Evolutionary conservation across 306 rosid species (phyloP).

Genomic region (Oemleria cerasiformis): DNA sequence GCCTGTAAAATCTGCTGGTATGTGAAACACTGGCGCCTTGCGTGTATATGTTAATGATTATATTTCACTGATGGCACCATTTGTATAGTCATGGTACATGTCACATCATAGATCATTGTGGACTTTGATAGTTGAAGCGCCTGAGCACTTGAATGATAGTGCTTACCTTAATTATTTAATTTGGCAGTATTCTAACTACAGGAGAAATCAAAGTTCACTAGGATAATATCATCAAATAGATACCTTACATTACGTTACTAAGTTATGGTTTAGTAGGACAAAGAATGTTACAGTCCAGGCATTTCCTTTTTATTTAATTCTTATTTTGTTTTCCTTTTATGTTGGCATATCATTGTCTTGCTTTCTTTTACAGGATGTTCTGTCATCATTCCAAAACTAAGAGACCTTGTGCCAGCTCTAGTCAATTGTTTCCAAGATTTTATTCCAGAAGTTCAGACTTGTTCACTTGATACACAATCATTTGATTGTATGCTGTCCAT

Average conservation of each 20-base stretch:
- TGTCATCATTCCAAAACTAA: constrained; percentile 45
- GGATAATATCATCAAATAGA: not conserved
- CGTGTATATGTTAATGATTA: not conserved
- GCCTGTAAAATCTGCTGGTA: constrained; percentile 55
- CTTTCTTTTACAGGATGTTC: constrained; percentile 50
- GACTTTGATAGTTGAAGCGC: not conserved
- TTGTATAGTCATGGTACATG: not conserved
- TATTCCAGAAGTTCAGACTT: constrained; percentile 39
- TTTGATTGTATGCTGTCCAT: constrained; percentile 65
- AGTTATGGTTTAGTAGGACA: not conserved
- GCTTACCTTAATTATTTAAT: not conserved
- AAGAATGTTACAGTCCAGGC: not conserved
- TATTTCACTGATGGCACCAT: not conserved
- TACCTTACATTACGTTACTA: not conserved
- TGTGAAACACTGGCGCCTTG: constrained; percentile 26
- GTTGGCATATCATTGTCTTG: not conserved
- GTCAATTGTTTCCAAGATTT: constrained; percentile 72
- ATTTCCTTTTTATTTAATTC: not conserved
- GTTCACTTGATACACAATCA: constrained; percentile 44
- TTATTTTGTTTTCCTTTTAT: not conserved
- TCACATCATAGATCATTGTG: not conserved
- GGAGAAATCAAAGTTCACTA: not conserved
- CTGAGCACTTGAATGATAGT: not conserved
- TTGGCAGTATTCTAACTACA: not conserved
- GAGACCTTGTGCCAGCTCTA: constrained; percentile 62